A percentile compares a stretch with the other conserved stretches of the same genome.
phyloP scores from a whole-genome alignment of 495 filamentous ascomycete species.

The Penicillium odoratum region DNA sequence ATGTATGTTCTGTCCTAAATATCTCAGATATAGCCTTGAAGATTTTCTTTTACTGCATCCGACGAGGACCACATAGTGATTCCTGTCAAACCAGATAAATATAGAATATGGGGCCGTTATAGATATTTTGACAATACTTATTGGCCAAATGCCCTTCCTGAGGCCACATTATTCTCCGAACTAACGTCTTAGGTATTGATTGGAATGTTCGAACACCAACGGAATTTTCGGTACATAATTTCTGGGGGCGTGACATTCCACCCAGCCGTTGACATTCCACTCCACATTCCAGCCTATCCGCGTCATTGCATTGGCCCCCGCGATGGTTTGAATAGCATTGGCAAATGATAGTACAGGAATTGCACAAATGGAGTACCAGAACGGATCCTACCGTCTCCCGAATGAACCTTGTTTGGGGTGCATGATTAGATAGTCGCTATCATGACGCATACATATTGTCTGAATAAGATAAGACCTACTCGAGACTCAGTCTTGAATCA shows the following conservation, averaged over 20 bases:
- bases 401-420: conserved; percentile 14
- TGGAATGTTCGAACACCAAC: conserved; percentile 26
- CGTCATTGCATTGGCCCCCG: conserved; percentile 13
- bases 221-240: conserved; percentile 34
- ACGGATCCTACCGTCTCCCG: conserved; percentile 23
- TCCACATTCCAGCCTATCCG: conserved; percentile 28
- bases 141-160: conserved; percentile 16
- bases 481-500: conserved; percentile 1
- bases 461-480: not conserved
- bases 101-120: conserved; percentile 20
- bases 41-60: conserved; percentile 16
- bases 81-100: conserved; percentile 18
- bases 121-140: conserved; percentile 10
- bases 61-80: conserved; percentile 7
- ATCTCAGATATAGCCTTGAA: not conserved
- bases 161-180: conserved; percentile 9
- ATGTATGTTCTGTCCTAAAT: not conserved
- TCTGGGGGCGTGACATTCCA: conserved; percentile 38
- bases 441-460: conserved; percentile 41
- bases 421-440: conserved; percentile 23
- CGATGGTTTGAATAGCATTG: not conserved
- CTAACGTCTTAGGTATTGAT: conserved; percentile 1
- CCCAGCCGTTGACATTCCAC: conserved; percentile 30
- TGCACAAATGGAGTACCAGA: not conserved
- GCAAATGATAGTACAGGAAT: not conserved